Evolutionary conservation across 352 stramenopile species (phyloP).

Genomic region (Halophytophthora polymorphica): DNA sequence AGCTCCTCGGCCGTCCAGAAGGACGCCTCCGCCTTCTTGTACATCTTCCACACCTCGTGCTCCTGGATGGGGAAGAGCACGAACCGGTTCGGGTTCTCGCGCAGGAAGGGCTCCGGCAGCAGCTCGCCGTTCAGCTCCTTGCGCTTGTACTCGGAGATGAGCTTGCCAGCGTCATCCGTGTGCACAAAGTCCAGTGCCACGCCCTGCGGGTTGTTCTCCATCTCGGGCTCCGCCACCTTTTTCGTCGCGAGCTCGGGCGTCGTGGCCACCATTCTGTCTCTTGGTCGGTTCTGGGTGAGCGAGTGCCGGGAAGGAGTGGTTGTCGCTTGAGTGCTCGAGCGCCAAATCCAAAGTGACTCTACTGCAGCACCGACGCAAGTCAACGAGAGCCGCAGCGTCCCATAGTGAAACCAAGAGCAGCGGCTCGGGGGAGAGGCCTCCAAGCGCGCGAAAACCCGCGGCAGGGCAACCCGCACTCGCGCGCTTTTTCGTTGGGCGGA

Average conservation of each 20-base stretch:
- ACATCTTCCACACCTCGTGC: slow-evolving; percentile 97
- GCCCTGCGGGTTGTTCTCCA: slow-evolving; percentile 20
- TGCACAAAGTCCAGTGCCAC: slow-evolving; percentile 23
- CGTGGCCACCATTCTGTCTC: slow-evolving; percentile 33
- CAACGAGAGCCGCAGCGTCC: background rate
- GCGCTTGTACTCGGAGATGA: slow-evolving; percentile 85
- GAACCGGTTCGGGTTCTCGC: slow-evolving; percentile 95
- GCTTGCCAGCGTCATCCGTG: slow-evolving; percentile 17
- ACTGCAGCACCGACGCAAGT: no score
- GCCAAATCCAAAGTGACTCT: slow-evolving; percentile 35
- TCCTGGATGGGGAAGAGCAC: slow-evolving; percentile 98
- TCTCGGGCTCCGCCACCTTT: slow-evolving; percentile 27
- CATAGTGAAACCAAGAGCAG: background rate
- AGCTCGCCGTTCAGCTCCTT: slow-evolving; percentile 86
- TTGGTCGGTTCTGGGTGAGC: slow-evolving; percentile 2
- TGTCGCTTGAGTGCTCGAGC: slow-evolving; percentile 19
- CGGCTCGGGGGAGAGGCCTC: background rate
- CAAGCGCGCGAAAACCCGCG: slow-evolving; percentile 8
- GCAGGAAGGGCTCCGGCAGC: slow-evolving; percentile 89
- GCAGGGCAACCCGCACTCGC: no score
- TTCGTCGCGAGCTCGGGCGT: slow-evolving; percentile 18
- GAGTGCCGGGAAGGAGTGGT: background rate
- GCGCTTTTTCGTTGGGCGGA: no score
- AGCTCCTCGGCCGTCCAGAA: slow-evolving; percentile 99
- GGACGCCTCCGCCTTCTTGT: slow-evolving; percentile 99